Conservation (phyloP, 2,329 filamentous ascomycete species). For the Nigrospora osmanthi region DNA sequence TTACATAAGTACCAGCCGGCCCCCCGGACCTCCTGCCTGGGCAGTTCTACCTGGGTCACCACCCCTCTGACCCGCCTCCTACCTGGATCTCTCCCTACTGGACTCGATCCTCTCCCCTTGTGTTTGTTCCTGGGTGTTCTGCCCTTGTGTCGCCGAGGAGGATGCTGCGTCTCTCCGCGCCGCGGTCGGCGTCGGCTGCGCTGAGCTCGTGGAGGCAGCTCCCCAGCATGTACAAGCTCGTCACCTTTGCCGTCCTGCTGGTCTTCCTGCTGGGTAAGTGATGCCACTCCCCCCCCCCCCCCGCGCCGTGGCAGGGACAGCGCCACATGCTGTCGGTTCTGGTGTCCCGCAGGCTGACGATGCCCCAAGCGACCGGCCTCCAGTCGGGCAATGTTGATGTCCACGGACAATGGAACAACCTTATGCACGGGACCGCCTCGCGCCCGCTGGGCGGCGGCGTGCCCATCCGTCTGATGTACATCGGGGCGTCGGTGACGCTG, state of each 20-base stretch:
- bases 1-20: too few relatives aligned
- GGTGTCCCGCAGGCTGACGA: not conserved
- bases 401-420: not conserved
- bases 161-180: not conserved
- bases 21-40: too few relatives aligned
- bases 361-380: not conserved
- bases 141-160: not conserved
- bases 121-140: not conserved
- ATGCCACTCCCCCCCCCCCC: not conserved
- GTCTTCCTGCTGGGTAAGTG: constrained; percentile 1
- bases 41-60: not conserved
- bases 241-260: not conserved
- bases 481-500: constrained; percentile 12
- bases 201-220: not conserved
- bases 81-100: too few relatives aligned
- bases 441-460: constrained; percentile 6
- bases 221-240: not conserved
- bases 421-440: not conserved
- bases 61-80: not conserved
- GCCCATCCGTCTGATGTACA: constrained; percentile 13
- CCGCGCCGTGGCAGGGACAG: not conserved
- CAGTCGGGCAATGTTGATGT: constrained; percentile 1
- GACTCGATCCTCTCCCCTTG: not conserved
- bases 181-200: not conserved
- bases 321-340: not conserved